phyloP scores from a whole-genome alignment of 768 basidiomycete genomes.

The Kwoniella heveanensis region DNA sequence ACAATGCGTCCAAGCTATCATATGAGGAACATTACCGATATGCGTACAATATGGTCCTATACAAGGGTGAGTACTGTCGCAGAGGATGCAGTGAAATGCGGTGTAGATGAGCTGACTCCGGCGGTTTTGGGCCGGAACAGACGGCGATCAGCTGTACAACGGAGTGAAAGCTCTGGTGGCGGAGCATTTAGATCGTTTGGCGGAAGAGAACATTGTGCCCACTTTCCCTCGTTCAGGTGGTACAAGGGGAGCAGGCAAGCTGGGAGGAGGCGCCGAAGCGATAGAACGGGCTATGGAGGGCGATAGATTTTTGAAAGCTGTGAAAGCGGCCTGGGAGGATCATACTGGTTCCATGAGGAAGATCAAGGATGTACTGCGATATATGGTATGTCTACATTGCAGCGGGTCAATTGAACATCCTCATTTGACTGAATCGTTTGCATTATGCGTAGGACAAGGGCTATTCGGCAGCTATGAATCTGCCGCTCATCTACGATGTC shows the following conservation, averaged over 20 bases:
- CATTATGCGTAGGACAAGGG: conserved; percentile 82
- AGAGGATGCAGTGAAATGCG: too few relatives aligned
- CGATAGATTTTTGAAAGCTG: conserved; percentile 77
- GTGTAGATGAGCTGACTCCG: not conserved
- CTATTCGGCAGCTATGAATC: conserved; percentile 71
- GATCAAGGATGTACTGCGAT: conserved; percentile 84
- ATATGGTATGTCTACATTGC: conserved; percentile 91
- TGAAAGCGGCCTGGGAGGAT: conserved; percentile 88
- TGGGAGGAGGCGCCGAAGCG: conserved; percentile 63
- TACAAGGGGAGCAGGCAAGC: conserved; percentile 40
- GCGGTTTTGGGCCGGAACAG: conserved; percentile 33
- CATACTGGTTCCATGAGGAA: conserved; percentile 86
- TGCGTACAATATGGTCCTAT: conserved; percentile 90
- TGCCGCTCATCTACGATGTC: conserved; percentile 78
- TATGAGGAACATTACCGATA: conserved; percentile 93
- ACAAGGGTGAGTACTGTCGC: conserved; percentile 64
- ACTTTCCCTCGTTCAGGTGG: conserved; percentile 71
- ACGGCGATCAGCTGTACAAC: conserved; percentile 81
- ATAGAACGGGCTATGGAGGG: conserved; percentile 79
- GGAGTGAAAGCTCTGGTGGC: conserved; percentile 77
- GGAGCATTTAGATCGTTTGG: conserved; percentile 80
- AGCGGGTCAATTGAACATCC: too few relatives aligned
- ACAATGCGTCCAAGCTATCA: conserved; percentile 83
- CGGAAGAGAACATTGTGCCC: conserved; percentile 73
- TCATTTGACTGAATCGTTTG: too few relatives aligned